Evolutionary conservation across 352 stramenopile species (phyloP), one percentile per base, ranked within the genome.

Genomic region (Globisporangium heterothallicum): DNA sequence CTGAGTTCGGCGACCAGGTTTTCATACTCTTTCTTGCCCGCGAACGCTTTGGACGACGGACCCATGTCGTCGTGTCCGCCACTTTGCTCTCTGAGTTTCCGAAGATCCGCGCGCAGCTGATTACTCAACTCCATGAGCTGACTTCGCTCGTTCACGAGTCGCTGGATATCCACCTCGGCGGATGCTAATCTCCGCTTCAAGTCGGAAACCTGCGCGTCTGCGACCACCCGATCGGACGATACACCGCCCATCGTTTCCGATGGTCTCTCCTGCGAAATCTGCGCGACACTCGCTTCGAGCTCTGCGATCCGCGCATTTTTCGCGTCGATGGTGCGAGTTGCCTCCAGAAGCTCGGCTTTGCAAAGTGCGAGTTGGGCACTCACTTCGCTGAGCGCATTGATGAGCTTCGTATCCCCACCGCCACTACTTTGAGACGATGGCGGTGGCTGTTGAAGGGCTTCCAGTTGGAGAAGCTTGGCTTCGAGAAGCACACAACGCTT

Each of bases 61-160:
- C 60, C 18, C 43, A 14, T 19, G 10, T 26, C 47, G 7, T 25
- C n/a, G 9, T 6, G 21, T 6, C 40, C 19, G 13, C 22, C 43
- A 1, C 44, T 26, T n/a, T n/a, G n/a, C n/a, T 68, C 63, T 32
- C 70, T 68, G 6, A 71, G 63, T 27, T 71, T 72, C 4, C 78
- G 65, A 19, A 88, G 53, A 42, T 90, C 78, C 13, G 74, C 64
- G 25, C 66, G 78, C 34, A 92, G 63, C 29, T 88, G 77, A 57
- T 90, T 92, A 52, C 81, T 92, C 18, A 88, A 56, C 42, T 92
- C 78, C 81, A 92, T 92, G 8, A 92, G 67, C 42, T 88, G 70
- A 7, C 66, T 83, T 8, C 81, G 70, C 42, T 90, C 78, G 32
- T 70, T 60, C 5, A 84, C 73, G 0, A 92, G 59, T 6, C 78